A percentile compares a stretch with the other conserved stretches of the same genome.
phyloP scores from a whole-genome alignment of 192 early-diverging fungal genomes.

The Coemansia sp. region DNA sequence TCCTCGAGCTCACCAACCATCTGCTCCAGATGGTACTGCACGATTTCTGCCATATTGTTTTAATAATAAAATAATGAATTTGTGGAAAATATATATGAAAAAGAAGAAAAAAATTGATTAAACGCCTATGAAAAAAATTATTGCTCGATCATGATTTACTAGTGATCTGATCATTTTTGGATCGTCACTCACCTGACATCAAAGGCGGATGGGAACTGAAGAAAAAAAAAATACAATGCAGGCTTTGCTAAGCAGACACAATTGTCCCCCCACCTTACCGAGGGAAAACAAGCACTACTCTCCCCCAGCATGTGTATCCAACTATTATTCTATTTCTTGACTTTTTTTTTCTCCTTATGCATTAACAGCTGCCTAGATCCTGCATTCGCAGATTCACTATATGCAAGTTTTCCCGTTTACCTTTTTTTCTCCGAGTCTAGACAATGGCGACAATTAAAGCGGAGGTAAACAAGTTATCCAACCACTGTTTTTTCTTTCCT shows the following conservation, averaged over 20 bases:
- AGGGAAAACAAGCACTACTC: background rate
- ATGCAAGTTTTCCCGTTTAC: background rate
- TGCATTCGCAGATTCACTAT: background rate
- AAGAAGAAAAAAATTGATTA: background rate
- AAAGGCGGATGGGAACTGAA: background rate
- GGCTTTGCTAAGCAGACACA: background rate
- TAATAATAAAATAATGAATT: background rate
- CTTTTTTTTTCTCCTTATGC: background rate
- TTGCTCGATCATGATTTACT: background rate
- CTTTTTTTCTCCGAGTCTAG: background rate
- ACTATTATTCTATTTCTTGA: background rate
- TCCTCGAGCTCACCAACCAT: constrained; percentile 94
- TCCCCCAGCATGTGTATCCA: background rate
- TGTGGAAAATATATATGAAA: background rate
- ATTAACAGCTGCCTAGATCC: background rate
- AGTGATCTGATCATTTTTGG: background rate
- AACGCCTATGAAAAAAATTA: background rate
- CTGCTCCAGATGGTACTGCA: constrained; percentile 88
- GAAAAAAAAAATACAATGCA: background rate
- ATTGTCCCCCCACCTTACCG: background rate
- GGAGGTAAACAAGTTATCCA: background rate
- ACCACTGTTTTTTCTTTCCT: background rate
- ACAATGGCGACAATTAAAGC: background rate
- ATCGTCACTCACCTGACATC: background rate
- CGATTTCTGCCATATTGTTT: constrained; percentile 78